Base-by-base conservation (phyloP, 1,139 yeast species). In the Geotrichum klebahnii region DNA sequence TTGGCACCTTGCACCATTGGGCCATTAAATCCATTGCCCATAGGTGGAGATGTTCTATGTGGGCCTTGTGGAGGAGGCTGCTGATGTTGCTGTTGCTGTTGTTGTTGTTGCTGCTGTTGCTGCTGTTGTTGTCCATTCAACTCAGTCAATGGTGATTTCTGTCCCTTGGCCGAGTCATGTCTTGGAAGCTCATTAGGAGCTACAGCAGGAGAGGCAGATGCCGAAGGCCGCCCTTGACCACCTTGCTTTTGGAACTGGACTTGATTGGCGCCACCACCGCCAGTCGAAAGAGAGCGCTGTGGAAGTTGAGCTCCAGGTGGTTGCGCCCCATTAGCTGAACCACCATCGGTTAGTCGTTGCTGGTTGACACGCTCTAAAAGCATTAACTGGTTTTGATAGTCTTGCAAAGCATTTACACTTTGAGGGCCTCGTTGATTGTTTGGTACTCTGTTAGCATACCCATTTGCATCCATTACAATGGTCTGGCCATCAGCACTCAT, bases 351-450 rank as follows among this genome's bases (percentile, higher is more conserved):
- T 44, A 68, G 57, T 54, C 75, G 66, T 63, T 79, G 80, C 64
- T 81, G 82, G 64, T 83, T 83, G 61, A 82, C 89, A 57, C 80
- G 79, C 57, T 84, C 92, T 53, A 84, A 68, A 39, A 82, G 65
- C 80, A 84, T 78, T 57, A 84, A 68, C 65, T 84, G 92, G 76
- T 79, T 78, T 65, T 84, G 92, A 64, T 84, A 84, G 62, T 84
- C 90, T 56, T 81, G 84, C 45, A 84, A 69, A 3, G 78, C 77
- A n/a, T n/a, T n/a, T n/a, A n/a, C n/a, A n/a, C n/a, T n/a, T n/a
- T n/a, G n/a, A n/a, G n/a, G n/a, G n/a, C n/a, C n/a, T n/a, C n/a
- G 48, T 66, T 67, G 50, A 61, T 62, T n/a, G 49, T 62, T 63
- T 41, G 59, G 62, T 3, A 57, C 55, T 5, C 51, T 54, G 20